These are phyloP conservation scores for Coprinellus micaceus DNA, from an alignment of 768 basidiomycete species.

Conservation along the genomic window DNA sequence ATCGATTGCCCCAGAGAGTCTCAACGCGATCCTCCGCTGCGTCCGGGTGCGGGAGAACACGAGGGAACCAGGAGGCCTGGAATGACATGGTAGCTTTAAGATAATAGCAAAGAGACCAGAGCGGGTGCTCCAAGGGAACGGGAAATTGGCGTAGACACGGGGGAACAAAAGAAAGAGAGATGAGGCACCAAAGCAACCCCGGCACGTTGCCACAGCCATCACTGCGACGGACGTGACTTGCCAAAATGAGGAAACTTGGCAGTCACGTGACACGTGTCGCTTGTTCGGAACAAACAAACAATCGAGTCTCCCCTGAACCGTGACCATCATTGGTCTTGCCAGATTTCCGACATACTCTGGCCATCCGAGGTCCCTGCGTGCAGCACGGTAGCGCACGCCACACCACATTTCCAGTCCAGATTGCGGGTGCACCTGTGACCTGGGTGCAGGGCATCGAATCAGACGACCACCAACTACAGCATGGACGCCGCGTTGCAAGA, in stretches of 20 bases:
- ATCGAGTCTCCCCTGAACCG: conserved; percentile 2
- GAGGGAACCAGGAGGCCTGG: not conserved
- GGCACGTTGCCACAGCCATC: not conserved
- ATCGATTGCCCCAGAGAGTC: not conserved
- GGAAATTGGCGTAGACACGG: not conserved
- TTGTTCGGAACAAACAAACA: conserved; percentile 22
- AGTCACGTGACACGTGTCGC: conserved; percentile 27
- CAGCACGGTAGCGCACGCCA: not conserved
- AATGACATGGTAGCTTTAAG: too few species aligned
- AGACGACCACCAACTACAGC: conserved; percentile 2
- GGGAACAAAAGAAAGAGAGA: not conserved
- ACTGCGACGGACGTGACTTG: not conserved
- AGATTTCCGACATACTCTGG: too few species aligned
- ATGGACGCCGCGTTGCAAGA: conserved; percentile 16
- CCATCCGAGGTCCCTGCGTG: not conserved
- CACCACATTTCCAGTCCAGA: not conserved
- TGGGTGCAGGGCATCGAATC: not conserved
- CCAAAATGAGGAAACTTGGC: not conserved
- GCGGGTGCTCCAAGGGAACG: too few species aligned
- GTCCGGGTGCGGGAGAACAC: not conserved
- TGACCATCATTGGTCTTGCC: too few species aligned
- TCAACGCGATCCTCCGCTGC: not conserved
- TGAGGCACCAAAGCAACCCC: not conserved
- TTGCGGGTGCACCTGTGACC: too few species aligned
- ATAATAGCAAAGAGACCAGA: too few species aligned